Evolutionary conservation across 2,329 filamentous ascomycete genomes (phyloP).

Genomic region (Cladosporium colombiae): DNA sequence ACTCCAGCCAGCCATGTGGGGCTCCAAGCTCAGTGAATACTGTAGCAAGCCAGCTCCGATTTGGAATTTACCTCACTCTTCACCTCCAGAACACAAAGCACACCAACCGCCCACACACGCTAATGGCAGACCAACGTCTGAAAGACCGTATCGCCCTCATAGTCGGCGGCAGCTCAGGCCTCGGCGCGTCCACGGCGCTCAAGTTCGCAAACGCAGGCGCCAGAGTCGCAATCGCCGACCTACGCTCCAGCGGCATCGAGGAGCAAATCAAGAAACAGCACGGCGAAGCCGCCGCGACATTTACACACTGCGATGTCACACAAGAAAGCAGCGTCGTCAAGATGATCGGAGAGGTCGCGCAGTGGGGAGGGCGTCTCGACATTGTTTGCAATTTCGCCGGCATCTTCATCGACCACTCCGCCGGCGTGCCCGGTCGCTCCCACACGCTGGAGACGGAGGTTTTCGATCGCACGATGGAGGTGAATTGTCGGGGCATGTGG

Average conservation of each 20-base stretch:
- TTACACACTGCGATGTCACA: slow-evolving; percentile 30
- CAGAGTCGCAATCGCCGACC: slow-evolving; percentile 31
- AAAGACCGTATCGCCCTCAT: slow-evolving; percentile 33
- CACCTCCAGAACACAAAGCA: too few species aligned
- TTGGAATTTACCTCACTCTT: background rate
- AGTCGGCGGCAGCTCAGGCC: slow-evolving; percentile 32
- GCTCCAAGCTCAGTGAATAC: background rate
- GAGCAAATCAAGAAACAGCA: slow-evolving; percentile 27
- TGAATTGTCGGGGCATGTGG: slow-evolving; percentile 46
- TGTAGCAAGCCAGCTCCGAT: background rate
- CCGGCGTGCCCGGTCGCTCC: slow-evolving; percentile 10
- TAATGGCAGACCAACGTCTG: slow-evolving; percentile 22
- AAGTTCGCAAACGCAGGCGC: slow-evolving; percentile 32
- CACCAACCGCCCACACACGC: background rate
- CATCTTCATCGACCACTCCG: slow-evolving; percentile 23
- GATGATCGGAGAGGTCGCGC: slow-evolving; percentile 27
- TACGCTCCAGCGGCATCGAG: slow-evolving; percentile 27
- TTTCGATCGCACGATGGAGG: slow-evolving; percentile 29
- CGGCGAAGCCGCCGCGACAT: slow-evolving; percentile 27
- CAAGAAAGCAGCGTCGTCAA: slow-evolving; percentile 28
- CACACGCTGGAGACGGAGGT: slow-evolving; percentile 28
- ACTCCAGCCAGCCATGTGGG: background rate
- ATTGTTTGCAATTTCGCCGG: slow-evolving; percentile 33
- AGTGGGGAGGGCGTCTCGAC: slow-evolving; percentile 32
- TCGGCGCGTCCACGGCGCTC: slow-evolving; percentile 33